phyloP scores from a whole-genome alignment of 371 early-diverging fungal genomes.

The Rhizopus microsporus region DNA sequence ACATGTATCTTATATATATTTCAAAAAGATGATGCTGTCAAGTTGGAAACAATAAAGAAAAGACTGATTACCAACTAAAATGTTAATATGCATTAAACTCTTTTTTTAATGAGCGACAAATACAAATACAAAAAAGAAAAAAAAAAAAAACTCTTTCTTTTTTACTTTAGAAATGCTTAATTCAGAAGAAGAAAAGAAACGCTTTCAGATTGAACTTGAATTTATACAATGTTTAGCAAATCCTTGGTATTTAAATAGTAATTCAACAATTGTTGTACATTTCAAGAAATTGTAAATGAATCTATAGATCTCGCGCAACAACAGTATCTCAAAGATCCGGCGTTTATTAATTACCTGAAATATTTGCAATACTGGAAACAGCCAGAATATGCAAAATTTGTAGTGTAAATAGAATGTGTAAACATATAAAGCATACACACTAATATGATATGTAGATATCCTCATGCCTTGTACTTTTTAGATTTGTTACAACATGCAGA shows the following conservation, averaged over 20 bases:
- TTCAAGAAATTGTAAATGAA: background rate
- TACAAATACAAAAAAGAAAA: too few relatives aligned
- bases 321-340: constrained; percentile 78
- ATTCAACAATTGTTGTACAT: constrained; percentile 2
- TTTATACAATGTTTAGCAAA: constrained; percentile 95
- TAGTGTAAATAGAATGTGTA: constrained; percentile 60
- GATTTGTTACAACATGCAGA: constrained; percentile 78
- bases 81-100: too few relatives aligned
- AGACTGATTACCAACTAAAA: too few relatives aligned
- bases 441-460: constrained; percentile 63
- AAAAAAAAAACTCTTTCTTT: background rate
- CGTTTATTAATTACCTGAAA: constrained; percentile 83
- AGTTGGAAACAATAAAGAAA: too few relatives aligned
- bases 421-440: background rate
- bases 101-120: too few relatives aligned
- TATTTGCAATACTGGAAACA: constrained; percentile 91
- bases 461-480: constrained; percentile 84
- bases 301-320: constrained; percentile 86
- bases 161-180: constrained; percentile 10
- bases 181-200: constrained; percentile 50
- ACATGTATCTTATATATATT: too few relatives aligned
- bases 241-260: constrained; percentile 90
- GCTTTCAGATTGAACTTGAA: constrained; percentile 92
- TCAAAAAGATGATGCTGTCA: too few relatives aligned
- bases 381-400: constrained; percentile 87